Evolutionary conservation across 2,329 filamentous ascomycete species (phyloP), one percentile per base, ranked within the genome.

Genomic region (Alternaria triticina): DNA sequence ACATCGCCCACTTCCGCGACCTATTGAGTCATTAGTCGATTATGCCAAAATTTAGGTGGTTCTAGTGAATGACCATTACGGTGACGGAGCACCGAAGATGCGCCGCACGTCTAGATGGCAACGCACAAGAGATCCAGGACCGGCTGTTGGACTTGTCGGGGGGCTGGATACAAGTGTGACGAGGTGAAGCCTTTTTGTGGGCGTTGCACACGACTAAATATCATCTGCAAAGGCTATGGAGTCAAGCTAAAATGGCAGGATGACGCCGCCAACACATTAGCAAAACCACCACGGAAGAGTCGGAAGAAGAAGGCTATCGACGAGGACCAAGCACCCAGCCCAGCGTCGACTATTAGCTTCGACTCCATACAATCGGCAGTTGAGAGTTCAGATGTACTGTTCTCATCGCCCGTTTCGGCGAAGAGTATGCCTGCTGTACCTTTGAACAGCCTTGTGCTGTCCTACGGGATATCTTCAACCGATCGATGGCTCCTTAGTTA

Each of bases 121-220:
- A 65, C 68, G 52, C 75, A 76, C 59, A 76, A 72, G 23, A 69
- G 75, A 62, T 70, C 72, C 12, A 63, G 75, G 36, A 74, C 73
- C 8, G 75, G 75, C 36, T 77, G 75, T 61, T 76, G 74, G 74
- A 77, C 75, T 5, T 77, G 75, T 64, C 62, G 74, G 15, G 73
- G 75, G 60, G 72, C 74, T 12, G 75, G 75, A 2, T 77, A 77
- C 57, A 77, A 77, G 54, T 77, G 75, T 65, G 74, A 77, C 49
- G 75, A 77, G 51, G 63, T 72, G 30, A 76, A 74, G 27, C 75
- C 75, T 4, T 68, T 64, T 43, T 77, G 75, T 30, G 67, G 70
- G 15, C 60, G 75, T 36, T 77, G 75, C 23, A 68, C 62, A 5
- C 64, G 75, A 22, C 49, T 77, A n/a, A 73, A 70, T 12, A 76